Base-by-base conservation (phyloP, 2,329 filamentous ascomycete genomes). In the Orbilia ellipsospora region DNA sequence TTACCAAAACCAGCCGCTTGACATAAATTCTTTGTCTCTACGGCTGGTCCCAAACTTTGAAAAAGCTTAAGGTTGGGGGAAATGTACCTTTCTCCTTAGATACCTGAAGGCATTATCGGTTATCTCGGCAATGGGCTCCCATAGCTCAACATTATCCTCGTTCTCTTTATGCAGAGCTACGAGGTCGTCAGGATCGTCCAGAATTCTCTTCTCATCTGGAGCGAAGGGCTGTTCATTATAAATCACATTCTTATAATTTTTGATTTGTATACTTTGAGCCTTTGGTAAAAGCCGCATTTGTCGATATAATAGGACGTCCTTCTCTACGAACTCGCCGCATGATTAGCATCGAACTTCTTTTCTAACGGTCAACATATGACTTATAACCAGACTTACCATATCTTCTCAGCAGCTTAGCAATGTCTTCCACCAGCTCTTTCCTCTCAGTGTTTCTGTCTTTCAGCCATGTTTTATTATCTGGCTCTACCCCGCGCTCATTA, bases 251-350 rank as follows among this genome's bases (percentile, higher is more conserved):
- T 40, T 40, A 18, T 64, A 65, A 18, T 72, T 72, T 16, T 48
- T 44, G 18, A 55, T 72, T 36, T 72, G 67, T 54, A 60, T 59
- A 16, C 65, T 60, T 45, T 55, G 23, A 8, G 67, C 52, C 20
- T 36, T 59, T 10, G 67, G 60, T 15, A 72, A 20, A 1, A 52
- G 31, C 16, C 51, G 15, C 45, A 72, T 60, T 40, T 72, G 67
- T n/a, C 60, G 42, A 31, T 72, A 72, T 13, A 72, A 20, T n/a
- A 72, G 18, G 15, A 72, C 5, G 54, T 72, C 60, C 36, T 72
- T 45, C 31, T 72, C 67, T 72, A 40, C 13, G 15, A n/a, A 2
- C 7, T 10, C 4, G 8, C 4, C 26, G 23, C 4, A 10, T 36
- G 31, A 6, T 31, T 60, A 31, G 28, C 23, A 16, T 6, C 23